Evolutionary conservation across 2,329 filamentous ascomycete species (phyloP), one percentile per base, ranked within the genome.

Genomic region (Raffaelea albimanens): DNA sequence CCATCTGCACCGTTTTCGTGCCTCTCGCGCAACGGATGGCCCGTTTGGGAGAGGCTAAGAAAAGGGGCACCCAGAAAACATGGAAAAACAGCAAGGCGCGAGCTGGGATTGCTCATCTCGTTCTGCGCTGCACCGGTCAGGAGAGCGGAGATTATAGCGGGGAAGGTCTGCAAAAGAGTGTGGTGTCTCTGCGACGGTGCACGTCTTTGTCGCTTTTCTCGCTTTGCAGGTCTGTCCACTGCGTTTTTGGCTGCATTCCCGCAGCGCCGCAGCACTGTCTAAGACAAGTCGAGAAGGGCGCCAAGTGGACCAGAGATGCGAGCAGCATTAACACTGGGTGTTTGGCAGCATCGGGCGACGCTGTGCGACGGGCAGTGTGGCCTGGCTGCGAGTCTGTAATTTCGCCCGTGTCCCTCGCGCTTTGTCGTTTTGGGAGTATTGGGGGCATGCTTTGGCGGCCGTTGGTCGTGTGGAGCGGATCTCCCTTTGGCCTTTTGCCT

Each of bases 71-170:
- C 16, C 4, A 16, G 31, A 43, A 14, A 14, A 38, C 34, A 18
- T 18, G 34, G n/a, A 7, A 25, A 38, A 19, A 38, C 34, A 16
- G 13, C 13, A 13, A 20, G 31, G 43, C 44, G 13, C 34, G 41
- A 43, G 41, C 43, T 48, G 38, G 31, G 42, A 40, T 40, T 21
- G 29, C 43, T 46, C 47, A 55, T 57, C 44, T 53, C 44, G 51
- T 40, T 49, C 25, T 48, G 48, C 46, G 43, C 55, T 57, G 55
- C 56, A 55, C 21, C 53, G 51, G 50, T 56, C 55, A 58, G 56
- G 56, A 53, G 56, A 47, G 46, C 56, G 55, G 55, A 58, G 45
- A 58, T 58, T 58, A 53, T 54, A 45, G 52, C 51, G 50, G 50
- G 46, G 47, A 16, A 22, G 36, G 25, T 29, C 25, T 29, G 25